These are phyloP conservation scores for Xylaria telfairii DNA, from an alignment of 495 filamentous ascomycete species.

Conservation along the genomic window DNA sequence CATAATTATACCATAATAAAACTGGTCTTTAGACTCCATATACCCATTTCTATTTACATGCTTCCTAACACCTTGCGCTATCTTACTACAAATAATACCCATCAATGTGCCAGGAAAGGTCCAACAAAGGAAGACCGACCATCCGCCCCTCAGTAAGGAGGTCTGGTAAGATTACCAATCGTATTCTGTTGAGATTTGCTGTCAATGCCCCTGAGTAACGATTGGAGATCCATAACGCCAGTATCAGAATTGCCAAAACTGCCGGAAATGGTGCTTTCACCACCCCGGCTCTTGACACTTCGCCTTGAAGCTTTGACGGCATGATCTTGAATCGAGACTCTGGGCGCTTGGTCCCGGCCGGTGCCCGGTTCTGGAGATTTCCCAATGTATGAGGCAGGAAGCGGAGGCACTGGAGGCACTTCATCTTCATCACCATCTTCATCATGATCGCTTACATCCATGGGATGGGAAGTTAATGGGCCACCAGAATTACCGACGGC, in stretches of 20 bases:
- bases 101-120: not conserved
- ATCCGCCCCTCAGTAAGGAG: conserved; percentile 46
- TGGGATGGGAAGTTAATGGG: conserved; percentile 57
- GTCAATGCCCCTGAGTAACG: conserved; percentile 55
- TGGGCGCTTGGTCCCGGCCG: conserved; percentile 24
- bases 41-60: conserved; percentile 1
- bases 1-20: conserved; percentile 10
- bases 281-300: conserved; percentile 48
- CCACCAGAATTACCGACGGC: conserved; percentile 43
- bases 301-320: conserved; percentile 38
- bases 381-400: conserved; percentile 38
- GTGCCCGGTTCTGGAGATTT: conserved; percentile 33
- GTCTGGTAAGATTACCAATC: conserved; percentile 48
- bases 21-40: not conserved
- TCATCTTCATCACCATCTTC: conserved; percentile 32
- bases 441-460: conserved; percentile 32
- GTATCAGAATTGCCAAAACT: conserved; percentile 38
- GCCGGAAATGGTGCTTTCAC: conserved; percentile 43
- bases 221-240: conserved; percentile 48
- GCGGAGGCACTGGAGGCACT: conserved; percentile 53
- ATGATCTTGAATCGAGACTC: conserved; percentile 41
- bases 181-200: conserved; percentile 49
- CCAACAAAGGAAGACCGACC: not conserved
- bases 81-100: not conserved
- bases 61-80: not conserved